Percentiles rank a stretch among this genome's conserved stretches.
These are phyloP conservation scores for Cryphonectria carpinicola DNA, from an alignment of 2,329 filamentous ascomycete genomes.

Conservation along the genomic window DNA sequence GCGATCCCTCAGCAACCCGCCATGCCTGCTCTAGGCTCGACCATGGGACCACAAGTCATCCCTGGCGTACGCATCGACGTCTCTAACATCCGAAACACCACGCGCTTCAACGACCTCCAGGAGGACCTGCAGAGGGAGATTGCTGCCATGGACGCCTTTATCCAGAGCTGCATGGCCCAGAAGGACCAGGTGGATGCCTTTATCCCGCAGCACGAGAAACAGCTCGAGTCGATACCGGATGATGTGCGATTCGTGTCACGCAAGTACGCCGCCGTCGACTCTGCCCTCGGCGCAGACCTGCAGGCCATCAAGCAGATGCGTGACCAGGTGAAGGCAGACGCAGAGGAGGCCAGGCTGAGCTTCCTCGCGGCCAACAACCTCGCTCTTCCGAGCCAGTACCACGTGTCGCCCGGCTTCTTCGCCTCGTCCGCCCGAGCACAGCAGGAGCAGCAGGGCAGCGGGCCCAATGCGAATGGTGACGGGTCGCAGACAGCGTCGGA, in stretches of 20 bases:
- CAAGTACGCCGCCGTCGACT: slow-evolving; percentile 50
- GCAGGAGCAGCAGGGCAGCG: slow-evolving; percentile 44
- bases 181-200: slow-evolving; percentile 76
- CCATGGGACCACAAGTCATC: slow-evolving; percentile 59
- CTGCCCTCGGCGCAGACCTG: slow-evolving; percentile 45
- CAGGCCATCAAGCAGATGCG: slow-evolving; percentile 48
- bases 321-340: slow-evolving; percentile 46
- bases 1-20: slow-evolving; percentile 30
- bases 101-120: slow-evolving; percentile 87
- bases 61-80: slow-evolving; percentile 80
- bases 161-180: slow-evolving; percentile 78
- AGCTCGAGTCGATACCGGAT: slow-evolving; percentile 43
- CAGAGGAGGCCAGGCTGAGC: slow-evolving; percentile 47
- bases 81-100: slow-evolving; percentile 79
- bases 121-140: slow-evolving; percentile 81
- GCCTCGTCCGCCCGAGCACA: slow-evolving; percentile 27
- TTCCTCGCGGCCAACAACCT: slow-evolving; percentile 53
- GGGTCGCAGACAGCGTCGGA: slow-evolving; percentile 45
- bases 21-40: slow-evolving; percentile 34
- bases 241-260: slow-evolving; percentile 50
- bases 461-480: slow-evolving; percentile 49
- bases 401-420: slow-evolving; percentile 47
- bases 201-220: slow-evolving; percentile 57
- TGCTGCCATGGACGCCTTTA: slow-evolving; percentile 75
- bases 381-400: slow-evolving; percentile 53